Base-by-base conservation (phyloP, 768 basidiomycete genomes). In the Collybia nuda region DNA sequence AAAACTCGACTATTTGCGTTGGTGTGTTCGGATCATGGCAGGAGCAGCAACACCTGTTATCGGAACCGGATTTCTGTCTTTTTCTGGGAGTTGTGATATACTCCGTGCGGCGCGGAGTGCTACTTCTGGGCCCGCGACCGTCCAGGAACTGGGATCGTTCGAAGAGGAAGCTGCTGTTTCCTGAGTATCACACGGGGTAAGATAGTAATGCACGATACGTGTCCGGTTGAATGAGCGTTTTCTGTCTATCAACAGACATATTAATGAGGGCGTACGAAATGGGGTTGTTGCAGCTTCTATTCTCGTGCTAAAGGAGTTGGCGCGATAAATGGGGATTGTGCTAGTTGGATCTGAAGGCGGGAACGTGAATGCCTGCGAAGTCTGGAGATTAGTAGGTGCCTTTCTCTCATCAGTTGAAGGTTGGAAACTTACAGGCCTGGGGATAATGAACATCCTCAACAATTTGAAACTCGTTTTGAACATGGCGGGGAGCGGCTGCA, bases 371-470 rank as follows among this genome's bases (percentile, higher is more conserved):
- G 45, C 52, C 52, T 53, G 22, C 11, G n/a, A 14, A 52, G 4
- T 39, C n/a, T 28, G 3, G 23, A 24, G 17, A 21, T 28, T 7
- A 44, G 29, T 28, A 11, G 19, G 18, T 14, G 40, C 21, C 23
- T 15, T 15, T 36, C 23, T 35, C 18, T 42, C 17, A 47, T 5
- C 6, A 26, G 19, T 21, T 24, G 40, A 39, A n/a, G 9, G 44
- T 18, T 7, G 21, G 5, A 15, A 26, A 39, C 46, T 17, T 42
- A 62, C 61, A 28, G 61, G 61, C 44, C 53, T 56, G 17, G 61
- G 61, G 22, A 58, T 50, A 44, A 62, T 46, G 17, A 58, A 53
- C 39, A 62, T 52, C 22, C 44, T 50, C 29, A 62, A 36, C 35
- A 58, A 52, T 40, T 52, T 54, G n/a, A 62, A 29, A 26, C 53